A percentile compares a stretch with the other conserved stretches of the same genome.
phyloP scores from a whole-genome alignment of 352 stramenopile genomes.

The Globisporangium heterothallicum region DNA sequence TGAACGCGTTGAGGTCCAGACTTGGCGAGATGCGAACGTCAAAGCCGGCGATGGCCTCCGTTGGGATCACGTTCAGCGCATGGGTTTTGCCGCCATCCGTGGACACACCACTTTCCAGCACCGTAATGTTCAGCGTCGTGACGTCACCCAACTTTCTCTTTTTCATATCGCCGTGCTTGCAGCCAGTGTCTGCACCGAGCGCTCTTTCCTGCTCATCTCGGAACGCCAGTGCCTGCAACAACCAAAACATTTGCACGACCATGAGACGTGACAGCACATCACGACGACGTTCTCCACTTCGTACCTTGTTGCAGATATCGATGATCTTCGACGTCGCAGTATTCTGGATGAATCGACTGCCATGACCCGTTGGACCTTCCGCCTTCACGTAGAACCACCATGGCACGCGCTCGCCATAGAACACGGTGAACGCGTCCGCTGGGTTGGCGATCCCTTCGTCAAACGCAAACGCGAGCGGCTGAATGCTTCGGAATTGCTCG shows the following conservation, averaged over 20 bases:
- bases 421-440: conserved; percentile 90
- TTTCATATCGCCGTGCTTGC: conserved; percentile 89
- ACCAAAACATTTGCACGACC: neutral
- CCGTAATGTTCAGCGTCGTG: conserved; percentile 92
- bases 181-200: conserved; percentile 69
- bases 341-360: conserved; percentile 93
- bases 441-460: conserved; percentile 94
- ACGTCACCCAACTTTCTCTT: conserved; percentile 91
- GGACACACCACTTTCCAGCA: conserved; percentile 84
- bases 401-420: conserved; percentile 93
- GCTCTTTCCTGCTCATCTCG: conserved; percentile 83
- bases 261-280: too few relatives aligned
- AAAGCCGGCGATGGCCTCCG: conserved; percentile 80
- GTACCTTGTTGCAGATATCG: conserved; percentile 77
- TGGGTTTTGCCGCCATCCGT: conserved; percentile 73
- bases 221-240: conserved; percentile 71
- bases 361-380: conserved; percentile 78
- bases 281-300: too few relatives aligned
- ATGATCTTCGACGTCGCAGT: conserved; percentile 95
- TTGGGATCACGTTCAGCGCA: conserved; percentile 93
- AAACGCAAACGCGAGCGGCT: conserved; percentile 88
- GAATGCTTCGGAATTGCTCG: conserved; percentile 73
- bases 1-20: conserved; percentile 71
- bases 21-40: conserved; percentile 91
- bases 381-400: conserved; percentile 91